Conservation (phyloP, 208 protist species). For the Leishmania lainsoni region DNA sequence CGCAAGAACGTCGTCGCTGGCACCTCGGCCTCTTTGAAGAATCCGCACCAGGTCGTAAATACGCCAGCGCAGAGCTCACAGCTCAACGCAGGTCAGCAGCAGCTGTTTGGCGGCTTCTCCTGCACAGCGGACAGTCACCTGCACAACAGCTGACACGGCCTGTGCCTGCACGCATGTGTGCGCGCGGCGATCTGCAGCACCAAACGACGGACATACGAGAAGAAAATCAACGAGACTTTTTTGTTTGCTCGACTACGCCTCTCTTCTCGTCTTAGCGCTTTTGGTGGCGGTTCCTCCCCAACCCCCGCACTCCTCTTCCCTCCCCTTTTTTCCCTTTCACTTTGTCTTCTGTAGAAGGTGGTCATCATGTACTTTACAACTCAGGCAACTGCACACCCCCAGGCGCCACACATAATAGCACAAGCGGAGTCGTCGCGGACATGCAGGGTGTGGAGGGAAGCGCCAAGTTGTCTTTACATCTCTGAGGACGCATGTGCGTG, state of each 20-base stretch:
- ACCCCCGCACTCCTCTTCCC: not conserved
- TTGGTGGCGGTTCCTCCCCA: not conserved
- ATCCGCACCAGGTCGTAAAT: slow-evolving; percentile 81
- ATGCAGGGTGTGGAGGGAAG: not conserved
- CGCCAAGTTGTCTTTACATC: not conserved
- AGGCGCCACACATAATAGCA: not conserved
- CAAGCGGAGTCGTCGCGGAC: not conserved
- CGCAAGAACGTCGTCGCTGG: slow-evolving; percentile 33
- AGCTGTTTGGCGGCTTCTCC: slow-evolving; percentile 91
- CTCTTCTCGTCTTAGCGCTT: not conserved
- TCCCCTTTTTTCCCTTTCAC: not conserved
- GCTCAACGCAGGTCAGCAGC: slow-evolving; percentile 84
- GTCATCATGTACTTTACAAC: not conserved
- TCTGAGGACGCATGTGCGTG: not conserved
- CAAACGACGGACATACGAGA: not conserved
- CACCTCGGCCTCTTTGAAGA: slow-evolving; percentile 39
- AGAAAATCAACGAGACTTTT: not conserved
- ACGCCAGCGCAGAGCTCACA: slow-evolving; percentile 81
- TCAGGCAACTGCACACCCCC: not conserved
- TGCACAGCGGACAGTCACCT: slow-evolving; percentile 90
- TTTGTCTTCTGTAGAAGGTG: not conserved
- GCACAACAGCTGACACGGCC: slow-evolving; percentile 28
- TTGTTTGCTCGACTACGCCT: not conserved
- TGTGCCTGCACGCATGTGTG: not conserved
- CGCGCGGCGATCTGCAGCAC: not conserved